Evolutionary conservation across 2,329 filamentous ascomycete species (phyloP).

Genomic region (Colletotrichum nymphaeae): DNA sequence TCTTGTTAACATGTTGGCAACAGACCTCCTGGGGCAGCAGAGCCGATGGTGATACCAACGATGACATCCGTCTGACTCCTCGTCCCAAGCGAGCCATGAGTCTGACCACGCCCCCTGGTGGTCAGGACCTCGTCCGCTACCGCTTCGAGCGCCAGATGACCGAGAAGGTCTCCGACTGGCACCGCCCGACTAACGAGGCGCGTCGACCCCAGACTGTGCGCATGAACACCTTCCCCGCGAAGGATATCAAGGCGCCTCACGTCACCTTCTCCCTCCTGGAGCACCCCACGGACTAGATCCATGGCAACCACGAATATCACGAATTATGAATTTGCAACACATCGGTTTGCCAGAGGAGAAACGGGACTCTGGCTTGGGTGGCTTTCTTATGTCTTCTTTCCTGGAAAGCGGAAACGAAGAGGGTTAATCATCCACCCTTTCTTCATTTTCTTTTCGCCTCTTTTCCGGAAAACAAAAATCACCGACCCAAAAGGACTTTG

Average conservation of each 20-base stretch:
- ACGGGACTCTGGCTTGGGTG: slow-evolving; percentile 36
- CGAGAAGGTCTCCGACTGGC: slow-evolving; percentile 38
- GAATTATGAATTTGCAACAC: slow-evolving; percentile 34
- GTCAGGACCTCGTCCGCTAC: slow-evolving; percentile 57
- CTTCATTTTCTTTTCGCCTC: slow-evolving; percentile 6
- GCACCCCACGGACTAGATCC: slow-evolving; percentile 13
- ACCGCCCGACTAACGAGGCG: slow-evolving; percentile 16
- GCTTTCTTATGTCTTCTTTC: slow-evolving; percentile 1
- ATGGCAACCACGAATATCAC: slow-evolving; percentile 16
- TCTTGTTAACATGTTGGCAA: slow-evolving; percentile 11
- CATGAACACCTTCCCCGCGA: slow-evolving; percentile 31
- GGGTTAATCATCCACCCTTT: neutral
- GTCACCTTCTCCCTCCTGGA: slow-evolving; percentile 33
- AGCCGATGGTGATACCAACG: slow-evolving; percentile 88
- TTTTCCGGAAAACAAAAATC: slow-evolving; percentile 29
- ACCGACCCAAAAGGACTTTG: slow-evolving; percentile 25
- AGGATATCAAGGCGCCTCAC: slow-evolving; percentile 30
- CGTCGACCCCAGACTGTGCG: slow-evolving; percentile 32
- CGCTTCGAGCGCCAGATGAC: slow-evolving; percentile 54
- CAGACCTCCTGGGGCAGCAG: slow-evolving; percentile 97
- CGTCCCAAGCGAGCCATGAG: slow-evolving; percentile 54
- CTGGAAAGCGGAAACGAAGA: neutral
- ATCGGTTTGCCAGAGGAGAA: slow-evolving; percentile 34
- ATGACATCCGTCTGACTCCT: slow-evolving; percentile 74
- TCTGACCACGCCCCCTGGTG: slow-evolving; percentile 57